Conservation (phyloP, 2,329 filamentous ascomycete species). For the Alternaria rosae region DNA sequence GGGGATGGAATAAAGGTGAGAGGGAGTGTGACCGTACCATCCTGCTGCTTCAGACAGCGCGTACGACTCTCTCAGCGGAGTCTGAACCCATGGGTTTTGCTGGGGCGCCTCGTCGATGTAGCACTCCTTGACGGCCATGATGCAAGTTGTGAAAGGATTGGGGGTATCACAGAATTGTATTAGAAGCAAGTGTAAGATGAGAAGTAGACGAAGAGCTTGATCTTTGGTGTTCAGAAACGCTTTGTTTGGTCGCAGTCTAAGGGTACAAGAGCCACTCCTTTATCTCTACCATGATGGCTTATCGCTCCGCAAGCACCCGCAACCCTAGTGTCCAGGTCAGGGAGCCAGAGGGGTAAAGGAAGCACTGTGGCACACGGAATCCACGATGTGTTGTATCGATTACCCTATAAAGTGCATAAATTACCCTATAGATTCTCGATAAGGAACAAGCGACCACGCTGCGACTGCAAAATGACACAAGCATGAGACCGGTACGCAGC, state of each 20-base stretch:
- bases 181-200: neutral
- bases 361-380: constrained; percentile 14
- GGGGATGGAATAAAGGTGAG: neutral
- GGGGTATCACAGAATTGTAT: constrained; percentile 19
- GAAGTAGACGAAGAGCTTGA: neutral
- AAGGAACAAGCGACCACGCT: constrained; percentile 29
- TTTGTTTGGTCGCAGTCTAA: constrained; percentile 1
- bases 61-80: constrained; percentile 72
- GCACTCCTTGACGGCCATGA: constrained; percentile 37
- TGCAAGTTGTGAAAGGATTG: constrained; percentile 8
- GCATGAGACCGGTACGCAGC: constrained; percentile 26
- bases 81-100: constrained; percentile 69
- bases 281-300: constrained; percentile 25
- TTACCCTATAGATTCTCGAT: constrained; percentile 48
- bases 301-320: constrained; percentile 36
- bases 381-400: constrained; percentile 34
- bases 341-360: constrained; percentile 20
- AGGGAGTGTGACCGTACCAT: constrained; percentile 64
- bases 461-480: constrained; percentile 36
- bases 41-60: constrained; percentile 73
- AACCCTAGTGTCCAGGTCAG: constrained; percentile 20
- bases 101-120: constrained; percentile 31
- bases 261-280: constrained; percentile 13
- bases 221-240: neutral
- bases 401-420: constrained; percentile 45